These are phyloP conservation scores for Fusarium praegraminearum DNA, from an alignment of 2,329 filamentous ascomycete genomes.

Conservation along the genomic window DNA sequence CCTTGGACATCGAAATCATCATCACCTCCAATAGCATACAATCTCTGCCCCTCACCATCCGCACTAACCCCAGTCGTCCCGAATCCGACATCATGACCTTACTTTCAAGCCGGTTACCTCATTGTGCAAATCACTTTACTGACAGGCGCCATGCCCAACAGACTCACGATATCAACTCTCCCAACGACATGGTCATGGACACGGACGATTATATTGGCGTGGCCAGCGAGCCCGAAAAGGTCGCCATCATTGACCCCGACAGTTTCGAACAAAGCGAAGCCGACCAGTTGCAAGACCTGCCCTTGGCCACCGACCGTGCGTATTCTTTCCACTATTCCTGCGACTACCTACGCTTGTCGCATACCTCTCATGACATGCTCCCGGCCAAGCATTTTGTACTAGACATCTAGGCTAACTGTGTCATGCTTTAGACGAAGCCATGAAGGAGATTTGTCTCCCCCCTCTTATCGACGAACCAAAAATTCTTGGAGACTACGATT, in stretches of 20 bases:
- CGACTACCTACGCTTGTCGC: conserved; percentile 5
- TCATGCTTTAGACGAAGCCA: conserved; percentile 75
- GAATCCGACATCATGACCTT: conserved; percentile 44
- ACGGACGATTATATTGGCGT: conserved; percentile 66
- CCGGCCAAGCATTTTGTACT: not conserved
- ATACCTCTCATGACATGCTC: not conserved
- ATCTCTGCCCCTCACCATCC: conserved; percentile 34
- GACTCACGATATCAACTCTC: conserved; percentile 67
- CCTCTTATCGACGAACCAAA: conserved; percentile 81
- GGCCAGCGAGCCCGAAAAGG: conserved; percentile 61
- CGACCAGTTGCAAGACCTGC: conserved; percentile 61
- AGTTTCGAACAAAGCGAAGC: conserved; percentile 59
- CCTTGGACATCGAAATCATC: conserved; percentile 25
- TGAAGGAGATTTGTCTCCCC: conserved; percentile 83
- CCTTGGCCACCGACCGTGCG: conserved; percentile 67
- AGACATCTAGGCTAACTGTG: conserved; percentile 37
- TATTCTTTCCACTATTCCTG: conserved; percentile 36
- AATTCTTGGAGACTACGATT: conserved; percentile 77
- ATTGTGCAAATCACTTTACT: conserved; percentile 41
- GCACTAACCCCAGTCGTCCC: conserved; percentile 33
- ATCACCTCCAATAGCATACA: conserved; percentile 32
- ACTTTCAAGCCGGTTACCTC: conserved; percentile 33
- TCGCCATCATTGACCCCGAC: conserved; percentile 68
- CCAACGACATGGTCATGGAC: conserved; percentile 69
- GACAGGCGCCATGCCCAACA: conserved; percentile 48